Conservation (phyloP, 345 rosid species). For the Sapria himalayana region DNA sequence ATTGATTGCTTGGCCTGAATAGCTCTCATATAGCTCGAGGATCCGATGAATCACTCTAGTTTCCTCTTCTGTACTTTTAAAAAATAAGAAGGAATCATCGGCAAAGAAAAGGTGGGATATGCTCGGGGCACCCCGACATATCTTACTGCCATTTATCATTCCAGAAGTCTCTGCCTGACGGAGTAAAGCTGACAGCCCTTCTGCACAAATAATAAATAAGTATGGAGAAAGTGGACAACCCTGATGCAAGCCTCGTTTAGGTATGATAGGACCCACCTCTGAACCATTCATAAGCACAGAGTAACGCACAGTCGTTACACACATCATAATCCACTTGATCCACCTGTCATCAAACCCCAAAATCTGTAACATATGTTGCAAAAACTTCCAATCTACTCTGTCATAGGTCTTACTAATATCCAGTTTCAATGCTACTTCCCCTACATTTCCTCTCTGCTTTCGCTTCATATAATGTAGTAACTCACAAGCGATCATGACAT, state of each 20-base stretch:
- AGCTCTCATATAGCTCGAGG: not conserved
- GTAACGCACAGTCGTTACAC: not conserved
- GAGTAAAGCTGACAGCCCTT: not conserved
- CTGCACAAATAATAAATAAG: not conserved
- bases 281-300: not conserved
- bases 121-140: not conserved
- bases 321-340: not conserved
- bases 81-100: not conserved
- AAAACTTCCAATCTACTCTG: not conserved
- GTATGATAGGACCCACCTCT: not conserved
- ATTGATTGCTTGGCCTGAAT: not conserved
- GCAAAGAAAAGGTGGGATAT: not conserved
- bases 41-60: not conserved
- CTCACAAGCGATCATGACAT: not conserved
- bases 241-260: not conserved
- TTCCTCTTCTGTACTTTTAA: not conserved
- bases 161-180: not conserved
- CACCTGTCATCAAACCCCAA: not conserved
- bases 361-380: not conserved
- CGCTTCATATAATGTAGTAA: not conserved
- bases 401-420: not conserved
- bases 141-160: not conserved
- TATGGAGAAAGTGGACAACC: not conserved
- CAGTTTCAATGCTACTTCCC: not conserved
- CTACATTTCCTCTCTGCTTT: not conserved